Percentiles rank a stretch among this genome's conserved stretches.
Conservation (phyloP, 2,329 filamentous ascomycete species). For the Curvularia spicifera region DNA sequence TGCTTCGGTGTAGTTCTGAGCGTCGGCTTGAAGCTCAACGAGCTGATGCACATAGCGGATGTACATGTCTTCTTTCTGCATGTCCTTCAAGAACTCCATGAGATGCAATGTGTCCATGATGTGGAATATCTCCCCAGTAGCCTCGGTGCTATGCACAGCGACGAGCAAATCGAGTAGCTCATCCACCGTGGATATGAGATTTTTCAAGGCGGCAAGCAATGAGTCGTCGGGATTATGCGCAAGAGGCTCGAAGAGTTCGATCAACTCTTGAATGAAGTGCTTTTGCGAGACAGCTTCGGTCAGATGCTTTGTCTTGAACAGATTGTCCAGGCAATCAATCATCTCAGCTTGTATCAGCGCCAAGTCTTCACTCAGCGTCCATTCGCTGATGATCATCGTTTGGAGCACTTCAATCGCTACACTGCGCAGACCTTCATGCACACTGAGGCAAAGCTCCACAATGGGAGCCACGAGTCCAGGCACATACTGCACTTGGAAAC, state of each 20-base stretch:
- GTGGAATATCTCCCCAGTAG: constrained; percentile 74
- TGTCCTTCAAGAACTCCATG: constrained; percentile 96
- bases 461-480: constrained; percentile 89
- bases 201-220: constrained; percentile 76
- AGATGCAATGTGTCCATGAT: constrained; percentile 87
- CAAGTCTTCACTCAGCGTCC: constrained; percentile 92
- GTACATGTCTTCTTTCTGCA: constrained; percentile 97
- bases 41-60: constrained; percentile 95
- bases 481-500: constrained; percentile 98
- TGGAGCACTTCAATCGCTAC: constrained; percentile 94
- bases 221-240: constrained; percentile 71
- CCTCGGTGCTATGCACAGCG: constrained; percentile 81
- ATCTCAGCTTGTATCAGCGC: constrained; percentile 93
- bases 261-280: constrained; percentile 84
- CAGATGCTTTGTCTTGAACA: constrained; percentile 88
- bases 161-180: constrained; percentile 90
- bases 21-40: constrained; percentile 74
- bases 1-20: constrained; percentile 83
- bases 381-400: constrained; percentile 98
- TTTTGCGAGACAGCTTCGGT: constrained; percentile 92
- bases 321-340: constrained; percentile 87
- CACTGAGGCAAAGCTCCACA: constrained; percentile 90
- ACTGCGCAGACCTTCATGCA: constrained; percentile 86
- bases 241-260: constrained; percentile 78
- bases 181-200: constrained; percentile 83